A percentile compares a stretch with the other conserved stretches of the same genome.
Conservation (phyloP, 2,329 filamentous ascomycete species). For the Apiospora marii region DNA sequence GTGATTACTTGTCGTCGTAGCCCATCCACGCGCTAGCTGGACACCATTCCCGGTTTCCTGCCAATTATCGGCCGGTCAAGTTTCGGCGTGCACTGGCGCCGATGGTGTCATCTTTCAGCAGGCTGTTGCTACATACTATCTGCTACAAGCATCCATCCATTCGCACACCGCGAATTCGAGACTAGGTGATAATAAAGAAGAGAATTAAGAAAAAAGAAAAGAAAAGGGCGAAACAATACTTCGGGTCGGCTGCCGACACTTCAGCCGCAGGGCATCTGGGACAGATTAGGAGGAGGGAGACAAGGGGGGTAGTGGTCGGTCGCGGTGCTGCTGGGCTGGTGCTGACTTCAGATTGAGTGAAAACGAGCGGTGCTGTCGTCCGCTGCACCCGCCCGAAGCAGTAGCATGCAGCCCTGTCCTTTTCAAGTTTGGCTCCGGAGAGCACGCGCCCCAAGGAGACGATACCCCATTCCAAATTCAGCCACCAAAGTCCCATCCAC, state of each 20-base stretch:
- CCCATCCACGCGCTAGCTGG: constrained; percentile 11
- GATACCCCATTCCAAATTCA: constrained; percentile 20
- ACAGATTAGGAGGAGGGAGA: background rate
- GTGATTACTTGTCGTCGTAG: background rate
- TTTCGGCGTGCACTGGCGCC: constrained; percentile 20
- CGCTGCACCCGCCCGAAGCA: constrained; percentile 20
- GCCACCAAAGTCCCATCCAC: constrained; percentile 12
- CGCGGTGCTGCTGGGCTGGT: background rate
- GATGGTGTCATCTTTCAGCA: constrained; percentile 11
- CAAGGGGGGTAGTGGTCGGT: background rate
- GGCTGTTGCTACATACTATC: background rate
- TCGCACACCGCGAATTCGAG: constrained; percentile 1
- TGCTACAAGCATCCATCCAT: constrained; percentile 11
- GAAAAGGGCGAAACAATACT: background rate
- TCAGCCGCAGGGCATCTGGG: background rate
- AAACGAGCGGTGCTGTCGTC: constrained; percentile 12
- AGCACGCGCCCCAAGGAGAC: constrained; percentile 10
- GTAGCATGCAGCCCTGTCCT: constrained; percentile 14
- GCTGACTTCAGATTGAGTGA: constrained; percentile 12
- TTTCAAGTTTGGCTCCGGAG: constrained; percentile 24
- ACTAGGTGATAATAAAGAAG: background rate
- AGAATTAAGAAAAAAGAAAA: background rate
- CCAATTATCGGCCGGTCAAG: constrained; percentile 8
- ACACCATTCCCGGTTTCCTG: constrained; percentile 12
- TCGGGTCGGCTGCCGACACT: background rate